A percentile compares a stretch with the other conserved stretches of the same genome.
Evolutionary conservation across 2,329 filamentous ascomycete genomes (phyloP).

Genomic region (Penicillium brasilianum): DNA sequence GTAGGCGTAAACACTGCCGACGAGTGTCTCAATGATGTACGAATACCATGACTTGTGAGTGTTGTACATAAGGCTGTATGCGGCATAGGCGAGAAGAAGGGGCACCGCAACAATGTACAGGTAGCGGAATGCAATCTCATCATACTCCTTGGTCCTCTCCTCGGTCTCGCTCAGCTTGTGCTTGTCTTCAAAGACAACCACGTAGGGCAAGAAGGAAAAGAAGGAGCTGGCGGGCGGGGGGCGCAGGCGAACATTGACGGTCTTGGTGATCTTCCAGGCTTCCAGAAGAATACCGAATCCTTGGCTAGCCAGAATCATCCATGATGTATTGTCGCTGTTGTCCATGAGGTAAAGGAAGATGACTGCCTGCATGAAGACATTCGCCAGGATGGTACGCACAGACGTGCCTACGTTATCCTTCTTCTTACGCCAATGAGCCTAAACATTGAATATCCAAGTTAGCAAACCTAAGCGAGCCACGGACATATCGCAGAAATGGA

Average conservation of each 20-base stretch:
- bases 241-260: conserved; percentile 84
- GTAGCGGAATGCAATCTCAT: conserved; percentile 96
- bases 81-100: conserved; percentile 83
- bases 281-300: conserved; percentile 79
- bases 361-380: conserved; percentile 94
- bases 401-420: conserved; percentile 98
- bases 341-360: conserved; percentile 97
- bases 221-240: conserved; percentile 69
- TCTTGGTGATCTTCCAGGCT: conserved; percentile 95
- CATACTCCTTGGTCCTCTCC: conserved; percentile 97
- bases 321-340: conserved; percentile 96
- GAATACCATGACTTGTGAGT: conserved; percentile 98
- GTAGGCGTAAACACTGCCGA: conserved; percentile 95
- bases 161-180: conserved; percentile 94
- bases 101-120: conserved; percentile 92
- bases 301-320: conserved; percentile 97
- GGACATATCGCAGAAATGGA: background rate
- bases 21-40: conserved; percentile 91
- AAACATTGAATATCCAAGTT: conserved; percentile 8
- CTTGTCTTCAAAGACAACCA: conserved; percentile 90
- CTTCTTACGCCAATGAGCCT: conserved; percentile 96
- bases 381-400: conserved; percentile 92
- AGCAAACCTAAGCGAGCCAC: conserved; percentile 12
- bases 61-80: conserved; percentile 90
- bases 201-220: conserved; percentile 78